Conservation (phyloP, 805 yeast species). For the Lipomyces japonicus region DNA sequence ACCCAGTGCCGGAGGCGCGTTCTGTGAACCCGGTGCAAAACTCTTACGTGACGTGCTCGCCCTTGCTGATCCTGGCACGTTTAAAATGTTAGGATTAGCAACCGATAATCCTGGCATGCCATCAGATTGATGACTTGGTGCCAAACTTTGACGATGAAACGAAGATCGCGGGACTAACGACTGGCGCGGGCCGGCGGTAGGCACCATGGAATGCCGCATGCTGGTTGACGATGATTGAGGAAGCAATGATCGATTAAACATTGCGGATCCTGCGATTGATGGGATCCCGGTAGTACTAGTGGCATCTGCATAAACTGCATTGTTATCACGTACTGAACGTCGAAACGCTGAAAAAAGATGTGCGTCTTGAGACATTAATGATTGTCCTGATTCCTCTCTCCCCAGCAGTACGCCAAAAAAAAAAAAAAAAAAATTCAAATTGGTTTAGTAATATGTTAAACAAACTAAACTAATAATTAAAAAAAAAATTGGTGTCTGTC, state of each 20-base stretch:
- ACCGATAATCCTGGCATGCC: slow-evolving; percentile 12
- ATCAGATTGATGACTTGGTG: slow-evolving; percentile 7
- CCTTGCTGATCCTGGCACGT: slow-evolving; percentile 24
- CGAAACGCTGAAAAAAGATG: slow-evolving; percentile 26
- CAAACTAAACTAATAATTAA: no score
- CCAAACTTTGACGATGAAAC: slow-evolving; percentile 22
- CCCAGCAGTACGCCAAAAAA: no score
- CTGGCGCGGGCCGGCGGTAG: slow-evolving; percentile 18
- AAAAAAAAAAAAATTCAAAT: no score
- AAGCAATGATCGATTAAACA: slow-evolving; percentile 13
- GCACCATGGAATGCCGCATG: slow-evolving; percentile 21
- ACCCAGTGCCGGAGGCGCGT: slow-evolving; percentile 8
- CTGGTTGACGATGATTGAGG: slow-evolving; percentile 8
- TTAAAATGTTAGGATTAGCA: slow-evolving; percentile 16
- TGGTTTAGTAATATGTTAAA: no score
- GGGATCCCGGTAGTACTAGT: slow-evolving; percentile 4
- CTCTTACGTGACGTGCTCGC: slow-evolving; percentile 19
- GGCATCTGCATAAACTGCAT: slow-evolving; percentile 7
- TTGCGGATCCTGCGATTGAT: slow-evolving; percentile 6
- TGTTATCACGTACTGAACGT: slow-evolving; percentile 20
- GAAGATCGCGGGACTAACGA: slow-evolving; percentile 27
- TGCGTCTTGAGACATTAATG: slow-evolving; percentile 27
- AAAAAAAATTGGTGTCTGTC: no score
- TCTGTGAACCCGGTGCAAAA: slow-evolving; percentile 19
- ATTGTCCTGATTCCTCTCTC: no score